Base-by-base conservation (phyloP, 1,284 basidiomycete genomes). In the Trametes pubescens region DNA sequence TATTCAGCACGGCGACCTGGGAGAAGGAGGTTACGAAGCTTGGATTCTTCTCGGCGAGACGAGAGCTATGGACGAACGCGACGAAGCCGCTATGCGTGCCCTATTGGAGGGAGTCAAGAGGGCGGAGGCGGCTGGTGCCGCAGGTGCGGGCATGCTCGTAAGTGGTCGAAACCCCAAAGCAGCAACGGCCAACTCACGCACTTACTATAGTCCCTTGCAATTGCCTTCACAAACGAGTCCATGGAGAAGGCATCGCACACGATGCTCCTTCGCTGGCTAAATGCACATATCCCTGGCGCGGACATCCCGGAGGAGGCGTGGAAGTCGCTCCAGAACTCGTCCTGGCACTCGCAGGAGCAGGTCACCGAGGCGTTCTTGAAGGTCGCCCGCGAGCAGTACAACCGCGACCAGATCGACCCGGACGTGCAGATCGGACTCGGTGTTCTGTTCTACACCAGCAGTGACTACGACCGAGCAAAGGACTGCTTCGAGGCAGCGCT, bases 201-300 rank as follows among this genome's bases (percentile, higher is more conserved):
- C n/a, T 24, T 58, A 10, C 29, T 2, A 38, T 65, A 96, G 95
- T 94, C 94, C 5, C 86, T 99, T 21, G 96, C 98, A 3, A 97
- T 99, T 69, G 95, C 95, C 5, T 99, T 95, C 78, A 98, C 96
- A 52, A 99, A 99, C 75, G 98, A 99, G 80, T 90, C 90, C 0
- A 92, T 92, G 73, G 97, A 99, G 72, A 84, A 92, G 8, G 95
- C 91, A 1, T 93, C 97, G 1, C 89, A 98, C 73, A 82, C 90
- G 1, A 96, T 93, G 79, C 86, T 99, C 26, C 86, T 98, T 64
- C 90, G 91, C 55, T 99, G 96, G 91, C 83, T 99, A 51, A 80
- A 82, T 55, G 85, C 91, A 34, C 87, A 90, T 24, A 95, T 94
- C 77, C 96, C 96, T 0, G 78, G 80, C 1, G 80, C 86, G 56